phyloP scores from a whole-genome alignment of 345 rosid genomes.

The Carallia pectinifolia region DNA sequence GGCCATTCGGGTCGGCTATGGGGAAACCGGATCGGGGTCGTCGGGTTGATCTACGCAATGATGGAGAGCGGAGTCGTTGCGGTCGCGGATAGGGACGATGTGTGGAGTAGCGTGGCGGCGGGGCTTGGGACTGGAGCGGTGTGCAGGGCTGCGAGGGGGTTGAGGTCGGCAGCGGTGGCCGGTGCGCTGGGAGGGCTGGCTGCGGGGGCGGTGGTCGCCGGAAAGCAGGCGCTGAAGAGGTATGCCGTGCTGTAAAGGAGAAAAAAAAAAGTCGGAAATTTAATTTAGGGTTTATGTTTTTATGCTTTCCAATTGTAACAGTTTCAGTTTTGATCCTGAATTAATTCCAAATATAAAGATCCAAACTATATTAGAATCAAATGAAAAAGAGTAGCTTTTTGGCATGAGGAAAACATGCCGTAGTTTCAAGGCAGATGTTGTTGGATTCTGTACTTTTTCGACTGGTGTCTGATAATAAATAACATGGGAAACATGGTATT shows the following conservation, averaged over 20 bases:
- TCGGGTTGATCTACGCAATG: constrained; percentile 75
- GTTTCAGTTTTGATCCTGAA: constrained; percentile 1
- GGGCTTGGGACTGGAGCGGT: constrained; percentile 91
- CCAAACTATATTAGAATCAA: background rate
- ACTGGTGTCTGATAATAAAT: constrained; percentile 4
- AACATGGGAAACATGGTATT: background rate
- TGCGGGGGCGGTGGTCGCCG: constrained; percentile 77
- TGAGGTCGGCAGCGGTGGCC: constrained; percentile 93
- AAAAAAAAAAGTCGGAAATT: background rate
- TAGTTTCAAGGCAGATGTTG: background rate
- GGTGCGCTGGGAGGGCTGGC: constrained; percentile 89
- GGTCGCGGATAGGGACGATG: constrained; percentile 65
- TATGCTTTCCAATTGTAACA: no score
- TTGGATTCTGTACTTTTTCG: background rate
- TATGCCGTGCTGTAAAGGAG: constrained; percentile 62
- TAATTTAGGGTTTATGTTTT: background rate
- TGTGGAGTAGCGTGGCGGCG: constrained; percentile 89
- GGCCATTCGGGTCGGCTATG: constrained; percentile 75
- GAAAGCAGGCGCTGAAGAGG: constrained; percentile 73
- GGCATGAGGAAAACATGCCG: background rate
- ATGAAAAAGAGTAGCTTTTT: background rate
- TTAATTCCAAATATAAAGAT: background rate
- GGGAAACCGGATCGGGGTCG: constrained; percentile 80
- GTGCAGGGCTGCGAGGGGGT: constrained; percentile 83
- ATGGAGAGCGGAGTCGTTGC: constrained; percentile 75